phyloP scores from a whole-genome alignment of 257 asterid genomes.

The Solanum dulcamara region DNA sequence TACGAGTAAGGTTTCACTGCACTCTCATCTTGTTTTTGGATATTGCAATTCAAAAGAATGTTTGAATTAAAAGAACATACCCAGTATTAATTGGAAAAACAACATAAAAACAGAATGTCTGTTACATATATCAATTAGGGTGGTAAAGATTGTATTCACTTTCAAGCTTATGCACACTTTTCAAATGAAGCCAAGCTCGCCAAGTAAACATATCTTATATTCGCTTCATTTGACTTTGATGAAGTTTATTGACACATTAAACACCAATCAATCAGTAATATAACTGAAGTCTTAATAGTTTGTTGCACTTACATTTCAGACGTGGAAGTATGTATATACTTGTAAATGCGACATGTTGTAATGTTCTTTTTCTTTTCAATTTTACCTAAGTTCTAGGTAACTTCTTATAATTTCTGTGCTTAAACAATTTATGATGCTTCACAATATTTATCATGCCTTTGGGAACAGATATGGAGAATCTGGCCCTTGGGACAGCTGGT shows the following conservation, averaged over 20 bases:
- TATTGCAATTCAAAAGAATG: neutral
- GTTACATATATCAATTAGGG: neutral
- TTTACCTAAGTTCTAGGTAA: neutral
- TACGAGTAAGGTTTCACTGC: constrained; percentile 56
- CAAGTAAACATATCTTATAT: neutral
- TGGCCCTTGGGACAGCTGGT: constrained; percentile 90
- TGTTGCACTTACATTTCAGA: neutral
- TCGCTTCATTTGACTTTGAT: neutral
- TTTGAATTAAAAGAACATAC: neutral
- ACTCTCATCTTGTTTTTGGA: neutral
- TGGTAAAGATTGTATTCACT: neutral
- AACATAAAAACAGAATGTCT: neutral
- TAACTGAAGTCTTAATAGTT: neutral
- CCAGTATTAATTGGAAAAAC: neutral
- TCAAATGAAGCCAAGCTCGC: neutral
- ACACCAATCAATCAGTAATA: neutral
- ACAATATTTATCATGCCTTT: neutral
- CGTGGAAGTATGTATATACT: neutral
- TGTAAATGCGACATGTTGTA: neutral
- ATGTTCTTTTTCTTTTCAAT: neutral
- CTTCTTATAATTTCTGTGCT: neutral
- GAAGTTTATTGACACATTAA: neutral
- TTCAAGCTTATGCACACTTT: neutral
- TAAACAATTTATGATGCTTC: neutral
- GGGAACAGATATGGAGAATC: constrained; percentile 75